Conservation (phyloP, 192 early-diverging fungal genomes). For the Entomortierella parvispora region DNA sequence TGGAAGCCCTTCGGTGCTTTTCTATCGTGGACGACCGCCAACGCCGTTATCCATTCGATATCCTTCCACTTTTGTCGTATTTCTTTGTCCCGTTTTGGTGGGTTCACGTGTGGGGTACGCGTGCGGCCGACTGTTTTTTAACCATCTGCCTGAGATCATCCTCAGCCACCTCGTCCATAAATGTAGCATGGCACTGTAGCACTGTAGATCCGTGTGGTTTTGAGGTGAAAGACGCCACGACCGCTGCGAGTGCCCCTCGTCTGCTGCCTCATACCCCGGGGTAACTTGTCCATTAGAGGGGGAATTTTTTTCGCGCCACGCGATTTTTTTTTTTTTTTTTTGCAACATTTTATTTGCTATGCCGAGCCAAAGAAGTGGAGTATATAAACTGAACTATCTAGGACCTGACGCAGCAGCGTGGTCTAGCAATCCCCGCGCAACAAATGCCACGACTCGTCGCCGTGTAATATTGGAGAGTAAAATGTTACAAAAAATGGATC, state of each 20-base stretch:
- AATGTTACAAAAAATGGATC: no score
- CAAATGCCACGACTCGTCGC: no score
- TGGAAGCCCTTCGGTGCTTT: background rate
- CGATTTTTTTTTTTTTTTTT: no score
- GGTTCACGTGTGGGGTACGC: background rate
- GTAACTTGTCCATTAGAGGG: no score
- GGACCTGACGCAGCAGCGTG: no score
- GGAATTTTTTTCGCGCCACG: no score
- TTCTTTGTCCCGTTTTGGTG: constrained; percentile 6
- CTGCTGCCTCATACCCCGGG: background rate
- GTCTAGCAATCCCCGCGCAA: no score
- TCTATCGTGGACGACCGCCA: constrained; percentile 11
- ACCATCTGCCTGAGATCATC: constrained; percentile 10
- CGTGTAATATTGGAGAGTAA: no score
- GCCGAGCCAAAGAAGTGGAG: no score
- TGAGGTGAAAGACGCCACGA: background rate
- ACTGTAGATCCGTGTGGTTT: background rate
- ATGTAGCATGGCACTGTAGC: constrained; percentile 3
- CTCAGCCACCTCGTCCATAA: background rate
- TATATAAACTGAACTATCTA: no score
- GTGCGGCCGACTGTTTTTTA: constrained; percentile 13
- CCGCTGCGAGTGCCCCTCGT: background rate
- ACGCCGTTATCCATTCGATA: constrained; percentile 4
- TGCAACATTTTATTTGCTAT: no score
- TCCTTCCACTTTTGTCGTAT: constrained; percentile 5